Evolutionary conservation across 2,329 filamentous ascomycete genomes (phyloP).

Genomic region (Raffaelea albimanens): DNA sequence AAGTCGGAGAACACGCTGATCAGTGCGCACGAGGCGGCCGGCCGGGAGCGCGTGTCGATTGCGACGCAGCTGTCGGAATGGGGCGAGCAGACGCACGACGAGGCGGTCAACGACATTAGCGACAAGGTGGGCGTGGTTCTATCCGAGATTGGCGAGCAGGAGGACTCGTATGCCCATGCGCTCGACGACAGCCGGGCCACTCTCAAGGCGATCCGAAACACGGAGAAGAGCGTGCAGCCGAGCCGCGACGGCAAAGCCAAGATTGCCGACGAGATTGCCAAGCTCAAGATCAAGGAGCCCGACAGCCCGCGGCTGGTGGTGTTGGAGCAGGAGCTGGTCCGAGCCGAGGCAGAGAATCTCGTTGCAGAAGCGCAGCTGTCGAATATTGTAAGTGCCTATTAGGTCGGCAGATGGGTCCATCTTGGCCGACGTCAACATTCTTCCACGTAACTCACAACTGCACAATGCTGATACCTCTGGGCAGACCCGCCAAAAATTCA

Average conservation of each 20-base stretch:
- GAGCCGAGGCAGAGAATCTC: constrained; percentile 89
- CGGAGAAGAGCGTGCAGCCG: constrained; percentile 89
- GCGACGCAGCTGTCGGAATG: constrained; percentile 90
- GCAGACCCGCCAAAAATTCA: constrained; percentile 92
- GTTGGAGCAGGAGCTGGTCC: constrained; percentile 91
- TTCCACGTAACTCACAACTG: background rate
- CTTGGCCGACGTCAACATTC: no score
- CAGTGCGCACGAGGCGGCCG: constrained; percentile 72
- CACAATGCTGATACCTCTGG: background rate
- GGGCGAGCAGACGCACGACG: constrained; percentile 87
- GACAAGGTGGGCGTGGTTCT: constrained; percentile 94
- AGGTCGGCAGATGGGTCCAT: no score
- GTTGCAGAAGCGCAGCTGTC: constrained; percentile 95
- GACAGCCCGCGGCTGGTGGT: constrained; percentile 70
- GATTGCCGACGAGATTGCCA: constrained; percentile 85
- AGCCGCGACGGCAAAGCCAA: constrained; percentile 79
- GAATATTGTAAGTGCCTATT: constrained; percentile 62
- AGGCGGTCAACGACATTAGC: constrained; percentile 77
- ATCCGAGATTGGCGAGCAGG: constrained; percentile 87
- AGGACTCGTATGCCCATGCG: constrained; percentile 77
- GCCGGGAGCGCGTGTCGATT: constrained; percentile 73
- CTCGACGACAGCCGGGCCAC: constrained; percentile 75
- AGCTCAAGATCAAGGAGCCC: constrained; percentile 86
- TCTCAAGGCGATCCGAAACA: constrained; percentile 90
- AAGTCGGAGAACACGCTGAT: constrained; percentile 92